These are phyloP conservation scores for Nitzschia sp. DNA, from an alignment of 108 stramenopile species.

Conservation along the genomic window DNA sequence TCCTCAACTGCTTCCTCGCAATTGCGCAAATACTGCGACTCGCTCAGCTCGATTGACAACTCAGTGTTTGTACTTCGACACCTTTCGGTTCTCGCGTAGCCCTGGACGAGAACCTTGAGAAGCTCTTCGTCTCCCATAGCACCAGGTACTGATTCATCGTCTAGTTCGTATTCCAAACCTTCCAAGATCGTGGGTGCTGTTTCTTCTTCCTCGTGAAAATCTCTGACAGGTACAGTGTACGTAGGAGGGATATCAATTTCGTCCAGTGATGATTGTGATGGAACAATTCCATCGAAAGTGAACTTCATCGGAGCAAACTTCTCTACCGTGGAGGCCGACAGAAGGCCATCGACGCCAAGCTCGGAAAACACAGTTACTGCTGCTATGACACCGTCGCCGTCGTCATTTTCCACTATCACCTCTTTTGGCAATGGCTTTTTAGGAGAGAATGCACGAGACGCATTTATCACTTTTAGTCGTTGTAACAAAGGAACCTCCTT, in stretches of 20 bases:
- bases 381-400: neutral
- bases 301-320: neutral
- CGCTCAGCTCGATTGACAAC: neutral
- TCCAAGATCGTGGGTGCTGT: neutral
- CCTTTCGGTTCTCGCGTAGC: neutral
- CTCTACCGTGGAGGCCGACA: neutral
- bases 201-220: neutral
- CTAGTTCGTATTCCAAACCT: neutral
- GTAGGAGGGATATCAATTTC: neutral
- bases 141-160: too few species aligned
- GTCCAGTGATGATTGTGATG: conserved; percentile 8
- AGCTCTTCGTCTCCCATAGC: too few species aligned
- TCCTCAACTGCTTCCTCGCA: neutral
- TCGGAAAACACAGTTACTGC: conserved; percentile 4
- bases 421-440: conserved; percentile 14
- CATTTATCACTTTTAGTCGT: neutral
- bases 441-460: neutral
- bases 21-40: conserved; percentile 1
- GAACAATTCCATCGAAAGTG: conserved; percentile 18
- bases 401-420: neutral
- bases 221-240: neutral
- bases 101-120: too few species aligned
- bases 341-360: conserved; percentile 3
- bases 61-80: neutral
- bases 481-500: conserved; percentile 3